Base-by-base conservation (phyloP, 352 stramenopile genomes). In the Phytopythium boreale region DNA sequence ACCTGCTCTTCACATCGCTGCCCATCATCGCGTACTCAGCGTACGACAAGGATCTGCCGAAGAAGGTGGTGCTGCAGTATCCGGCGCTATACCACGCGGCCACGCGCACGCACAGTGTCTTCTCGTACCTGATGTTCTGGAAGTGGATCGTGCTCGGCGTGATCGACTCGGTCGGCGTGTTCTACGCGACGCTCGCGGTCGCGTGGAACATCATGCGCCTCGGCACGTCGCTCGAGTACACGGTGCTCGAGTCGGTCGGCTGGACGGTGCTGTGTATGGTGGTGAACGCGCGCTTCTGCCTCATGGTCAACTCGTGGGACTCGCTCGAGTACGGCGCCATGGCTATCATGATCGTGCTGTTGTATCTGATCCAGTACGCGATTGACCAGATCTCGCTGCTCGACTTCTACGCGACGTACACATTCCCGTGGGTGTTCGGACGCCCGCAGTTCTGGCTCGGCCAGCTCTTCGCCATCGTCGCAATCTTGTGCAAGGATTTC, bases 1-100 rank as follows among this genome's bases (percentile, higher is more conserved):
- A 99, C 69, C 89, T 99, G 53, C 86, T 98, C 51, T 98, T 96
- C 66, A 98, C 92, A 0, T 80, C 88, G 37, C 69, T 98, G 24
- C 97, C 97, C 4, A 98, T 99, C 66, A 71, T 95, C 29, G 73
- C 87, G 1, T 92, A 87, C 60, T 90, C 85, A 10, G 87, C 90
- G 4, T 87, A 92, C 47, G 90, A 97, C 56, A 80, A 78, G 29
- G 88, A 96, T 68, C 39, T 96, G 7, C 84, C 82, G 0, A 88
- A 84, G 58, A 63, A 90, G 5, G 76, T 89, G 0, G 75, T 85
- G 10, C 61, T 93, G 22, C 62, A 87, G 36, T 89, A 82, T 27
- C 88, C 88, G 12, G 70, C 65, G 43, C 55, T 96, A 12, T 96
- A 96, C 56, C 82, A 94, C 55, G 67, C 76, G 8, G 75, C 70